phyloP scores from a whole-genome alignment of 2,329 filamentous ascomycete genomes.

The Coniosporium tulheliwenetii region DNA sequence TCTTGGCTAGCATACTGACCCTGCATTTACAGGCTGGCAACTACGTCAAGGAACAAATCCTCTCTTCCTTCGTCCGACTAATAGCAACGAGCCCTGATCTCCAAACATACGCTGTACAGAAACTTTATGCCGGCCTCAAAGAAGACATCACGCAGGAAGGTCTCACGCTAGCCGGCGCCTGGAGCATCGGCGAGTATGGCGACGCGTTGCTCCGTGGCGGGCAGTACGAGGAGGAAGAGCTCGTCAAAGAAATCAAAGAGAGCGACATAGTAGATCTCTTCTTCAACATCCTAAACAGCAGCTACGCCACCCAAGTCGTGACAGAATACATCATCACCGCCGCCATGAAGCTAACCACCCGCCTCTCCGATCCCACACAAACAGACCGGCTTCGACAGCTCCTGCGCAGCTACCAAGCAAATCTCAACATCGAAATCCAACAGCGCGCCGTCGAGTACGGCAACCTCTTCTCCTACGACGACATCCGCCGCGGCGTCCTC shows the following conservation, averaged over 20 bases:
- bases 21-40: constrained; percentile 50
- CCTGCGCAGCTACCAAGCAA: constrained; percentile 63
- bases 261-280: constrained; percentile 89
- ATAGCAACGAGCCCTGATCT: constrained; percentile 89
- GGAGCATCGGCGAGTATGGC: constrained; percentile 96
- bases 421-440: constrained; percentile 88
- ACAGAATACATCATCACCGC: constrained; percentile 94
- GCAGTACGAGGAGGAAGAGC: constrained; percentile 85
- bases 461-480: constrained; percentile 83
- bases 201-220: constrained; percentile 79
- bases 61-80: constrained; percentile 90
- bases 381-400: constrained; percentile 71
- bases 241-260: constrained; percentile 70
- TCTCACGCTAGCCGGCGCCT: constrained; percentile 79
- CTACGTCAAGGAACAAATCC: constrained; percentile 93
- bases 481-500: constrained; percentile 74
- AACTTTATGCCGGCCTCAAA: constrained; percentile 77
- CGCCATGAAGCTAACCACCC: constrained; percentile 84
- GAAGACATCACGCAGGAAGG: constrained; percentile 98
- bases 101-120: constrained; percentile 93
- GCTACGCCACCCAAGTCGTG: constrained; percentile 77
- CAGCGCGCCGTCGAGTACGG: constrained; percentile 90
- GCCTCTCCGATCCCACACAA: constrained; percentile 70
- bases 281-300: constrained; percentile 80
- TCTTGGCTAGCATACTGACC: constrained; percentile 4